Percentiles rank a stretch among this genome's conserved stretches.
Evolutionary conservation across 305 asterid genomes (phyloP).

Genomic region (Salvia sclarea): DNA sequence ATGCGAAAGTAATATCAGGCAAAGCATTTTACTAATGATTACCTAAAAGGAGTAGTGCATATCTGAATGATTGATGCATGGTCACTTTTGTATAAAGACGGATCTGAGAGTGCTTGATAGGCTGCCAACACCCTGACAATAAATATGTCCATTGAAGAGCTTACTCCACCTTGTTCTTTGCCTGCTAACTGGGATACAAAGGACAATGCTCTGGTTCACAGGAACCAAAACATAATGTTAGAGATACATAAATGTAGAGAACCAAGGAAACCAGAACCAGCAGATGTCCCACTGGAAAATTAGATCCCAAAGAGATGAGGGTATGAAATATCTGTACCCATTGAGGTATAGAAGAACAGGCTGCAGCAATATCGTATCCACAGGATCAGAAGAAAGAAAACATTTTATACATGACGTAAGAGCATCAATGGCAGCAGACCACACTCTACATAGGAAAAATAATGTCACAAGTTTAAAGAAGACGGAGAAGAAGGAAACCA

Average conservation of each 20-base stretch:
- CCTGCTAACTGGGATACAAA: conserved; percentile 61
- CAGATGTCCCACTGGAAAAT: conserved; percentile 10
- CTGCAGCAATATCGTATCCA: conserved; percentile 78
- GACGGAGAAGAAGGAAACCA: neutral
- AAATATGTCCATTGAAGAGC: conserved; percentile 65
- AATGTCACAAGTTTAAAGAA: conserved; percentile 23
- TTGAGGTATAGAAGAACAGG: conserved; percentile 91
- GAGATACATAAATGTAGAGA: conserved; percentile 28
- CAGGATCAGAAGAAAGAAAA: conserved; percentile 74
- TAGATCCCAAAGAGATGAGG: conserved; percentile 2
- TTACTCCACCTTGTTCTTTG: conserved; percentile 62
- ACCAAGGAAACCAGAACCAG: conserved; percentile 18
- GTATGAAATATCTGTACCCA: conserved; percentile 51
- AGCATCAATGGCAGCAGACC: conserved; percentile 97
- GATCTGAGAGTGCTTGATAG: conserved; percentile 88
- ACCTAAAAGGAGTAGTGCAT: conserved; percentile 96
- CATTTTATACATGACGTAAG: conserved; percentile 80
- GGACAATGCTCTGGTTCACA: conserved; percentile 74
- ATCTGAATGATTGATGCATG: conserved; percentile 77
- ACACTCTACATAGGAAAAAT: conserved; percentile 61
- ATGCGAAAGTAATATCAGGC: conserved; percentile 9
- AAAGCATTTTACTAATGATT: conserved; percentile 30
- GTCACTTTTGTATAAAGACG: conserved; percentile 81
- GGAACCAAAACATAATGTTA: conserved; percentile 29
- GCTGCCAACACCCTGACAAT: conserved; percentile 68